Percentiles rank a stretch among this genome's conserved stretches.
These are phyloP conservation scores for Lactifluus pinguis DNA, from an alignment of 768 basidiomycete species.

Conservation along the genomic window DNA sequence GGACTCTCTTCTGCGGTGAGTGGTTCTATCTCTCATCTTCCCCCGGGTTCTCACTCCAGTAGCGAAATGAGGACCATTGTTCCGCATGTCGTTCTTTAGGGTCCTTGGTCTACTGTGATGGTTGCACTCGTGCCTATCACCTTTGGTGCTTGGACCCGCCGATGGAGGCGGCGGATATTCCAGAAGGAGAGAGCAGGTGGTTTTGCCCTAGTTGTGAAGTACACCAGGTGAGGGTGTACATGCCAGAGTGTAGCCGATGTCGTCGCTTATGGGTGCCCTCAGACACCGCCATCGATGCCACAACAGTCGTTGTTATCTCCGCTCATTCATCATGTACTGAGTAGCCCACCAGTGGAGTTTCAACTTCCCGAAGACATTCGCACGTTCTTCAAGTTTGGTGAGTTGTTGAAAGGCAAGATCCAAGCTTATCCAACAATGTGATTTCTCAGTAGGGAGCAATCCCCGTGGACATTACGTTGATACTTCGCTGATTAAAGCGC, in stretches of 20 bases:
- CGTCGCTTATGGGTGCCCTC: conserved; percentile 8
- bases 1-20: conserved; percentile 31
- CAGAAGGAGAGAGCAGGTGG: conserved; percentile 64
- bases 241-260: conserved; percentile 22
- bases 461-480: conserved; percentile 80
- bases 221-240: conserved; percentile 41
- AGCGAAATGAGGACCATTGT: conserved; percentile 77
- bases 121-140: conserved; percentile 93
- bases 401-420: conserved; percentile 7
- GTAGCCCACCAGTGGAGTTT: conserved; percentile 68
- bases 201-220: conserved; percentile 67
- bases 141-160: conserved; percentile 96
- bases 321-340: conserved; percentile 61
- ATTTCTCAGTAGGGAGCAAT: conserved; percentile 58
- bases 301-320: conserved; percentile 60
- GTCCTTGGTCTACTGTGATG: conserved; percentile 91
- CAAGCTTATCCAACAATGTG: background rate
- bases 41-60: conserved; percentile 5
- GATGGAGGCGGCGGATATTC: conserved; percentile 78
- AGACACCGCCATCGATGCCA: conserved; percentile 64
- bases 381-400: conserved; percentile 80
- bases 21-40: conserved; percentile 13
- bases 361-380: conserved; percentile 81
- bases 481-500: conserved; percentile 62
- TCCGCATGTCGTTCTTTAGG: conserved; percentile 77